These are phyloP conservation scores for Sugiyamaella marilandica DNA, from an alignment of 805 yeast genomes.

Conservation along the genomic window DNA sequence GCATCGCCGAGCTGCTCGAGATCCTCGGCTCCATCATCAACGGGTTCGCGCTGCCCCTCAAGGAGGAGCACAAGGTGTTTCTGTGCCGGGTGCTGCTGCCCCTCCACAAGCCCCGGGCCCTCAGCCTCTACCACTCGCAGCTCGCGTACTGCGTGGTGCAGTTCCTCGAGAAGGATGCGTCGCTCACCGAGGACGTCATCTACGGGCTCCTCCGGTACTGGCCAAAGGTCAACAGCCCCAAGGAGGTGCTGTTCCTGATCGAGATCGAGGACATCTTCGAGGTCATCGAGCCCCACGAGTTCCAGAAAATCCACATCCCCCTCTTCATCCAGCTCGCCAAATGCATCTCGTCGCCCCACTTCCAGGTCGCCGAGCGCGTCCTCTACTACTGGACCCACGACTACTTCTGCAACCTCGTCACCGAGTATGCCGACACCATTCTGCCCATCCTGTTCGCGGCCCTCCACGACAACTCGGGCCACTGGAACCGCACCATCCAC, in stretches of 20 bases:
- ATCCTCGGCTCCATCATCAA: constrained; percentile 94
- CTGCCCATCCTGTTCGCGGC: constrained; percentile 89
- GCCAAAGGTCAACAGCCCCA: constrained; percentile 94
- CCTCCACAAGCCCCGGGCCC: constrained; percentile 82
- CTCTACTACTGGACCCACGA: constrained; percentile 93
- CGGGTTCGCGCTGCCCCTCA: constrained; percentile 95
- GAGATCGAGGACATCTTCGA: constrained; percentile 97
- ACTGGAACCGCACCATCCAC: constrained; percentile 94
- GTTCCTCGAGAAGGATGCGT: constrained; percentile 90
- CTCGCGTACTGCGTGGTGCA: constrained; percentile 95
- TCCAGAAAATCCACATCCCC: constrained; percentile 86
- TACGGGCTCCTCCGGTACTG: constrained; percentile 90
- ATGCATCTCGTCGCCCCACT: constrained; percentile 91
- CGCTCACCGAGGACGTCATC: constrained; percentile 90
- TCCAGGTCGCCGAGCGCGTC: constrained; percentile 95
- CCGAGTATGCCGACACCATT: constrained; percentile 83
- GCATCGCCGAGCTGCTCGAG: constrained; percentile 90
- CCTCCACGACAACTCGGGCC: constrained; percentile 77
- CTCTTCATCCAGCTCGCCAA: constrained; percentile 88
- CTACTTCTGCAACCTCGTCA: constrained; percentile 81
- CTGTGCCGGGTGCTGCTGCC: constrained; percentile 83
- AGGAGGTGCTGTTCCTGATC: constrained; percentile 91
- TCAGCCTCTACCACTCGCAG: constrained; percentile 92
- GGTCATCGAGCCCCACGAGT: constrained; percentile 90
- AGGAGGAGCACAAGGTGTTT: constrained; percentile 94